phyloP scores from a whole-genome alignment of 2,329 filamentous ascomycete genomes.

The Parasarocladium wereldwijsianum region DNA sequence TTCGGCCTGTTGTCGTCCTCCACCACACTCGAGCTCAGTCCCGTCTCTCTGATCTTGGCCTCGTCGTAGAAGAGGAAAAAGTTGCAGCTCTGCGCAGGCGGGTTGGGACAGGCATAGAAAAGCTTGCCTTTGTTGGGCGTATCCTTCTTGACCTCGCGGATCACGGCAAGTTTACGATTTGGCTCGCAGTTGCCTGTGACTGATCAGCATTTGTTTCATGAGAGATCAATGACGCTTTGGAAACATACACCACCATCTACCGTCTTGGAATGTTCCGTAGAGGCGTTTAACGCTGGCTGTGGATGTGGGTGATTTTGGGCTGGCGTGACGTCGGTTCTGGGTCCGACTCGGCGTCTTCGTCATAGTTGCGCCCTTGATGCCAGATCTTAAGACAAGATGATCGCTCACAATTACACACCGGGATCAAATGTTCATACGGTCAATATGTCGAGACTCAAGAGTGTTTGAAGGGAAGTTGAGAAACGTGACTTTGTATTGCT shows the following conservation, averaged over 20 bases:
- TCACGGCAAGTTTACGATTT: slow-evolving; percentile 17
- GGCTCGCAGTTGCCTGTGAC: slow-evolving; percentile 26
- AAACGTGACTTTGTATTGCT: no score
- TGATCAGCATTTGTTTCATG: neutral
- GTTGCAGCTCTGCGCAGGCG: slow-evolving; percentile 20
- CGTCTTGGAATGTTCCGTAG: slow-evolving; percentile 18
- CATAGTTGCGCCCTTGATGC: no score
- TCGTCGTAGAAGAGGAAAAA: slow-evolving; percentile 32
- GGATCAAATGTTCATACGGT: no score
- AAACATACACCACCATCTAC: slow-evolving; percentile 22
- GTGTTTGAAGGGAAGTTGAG: no score
- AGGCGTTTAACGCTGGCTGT: slow-evolving; percentile 16
- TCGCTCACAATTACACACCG: no score
- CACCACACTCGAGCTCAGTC: slow-evolving; percentile 4
- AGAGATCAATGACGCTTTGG: neutral
- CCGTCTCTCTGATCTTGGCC: slow-evolving; percentile 16
- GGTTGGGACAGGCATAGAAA: slow-evolving; percentile 26
- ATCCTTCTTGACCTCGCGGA: slow-evolving; percentile 22
- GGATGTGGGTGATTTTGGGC: slow-evolving; percentile 10
- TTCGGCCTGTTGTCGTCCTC: slow-evolving; percentile 8
- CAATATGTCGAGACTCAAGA: no score
- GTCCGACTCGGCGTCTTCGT: neutral
- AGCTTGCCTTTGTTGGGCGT: slow-evolving; percentile 23
- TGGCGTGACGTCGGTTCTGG: slow-evolving; percentile 5
- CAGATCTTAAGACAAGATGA: no score